Conservation (phyloP, 805 yeast genomes). For the Hagleromyces aurorensis region DNA sequence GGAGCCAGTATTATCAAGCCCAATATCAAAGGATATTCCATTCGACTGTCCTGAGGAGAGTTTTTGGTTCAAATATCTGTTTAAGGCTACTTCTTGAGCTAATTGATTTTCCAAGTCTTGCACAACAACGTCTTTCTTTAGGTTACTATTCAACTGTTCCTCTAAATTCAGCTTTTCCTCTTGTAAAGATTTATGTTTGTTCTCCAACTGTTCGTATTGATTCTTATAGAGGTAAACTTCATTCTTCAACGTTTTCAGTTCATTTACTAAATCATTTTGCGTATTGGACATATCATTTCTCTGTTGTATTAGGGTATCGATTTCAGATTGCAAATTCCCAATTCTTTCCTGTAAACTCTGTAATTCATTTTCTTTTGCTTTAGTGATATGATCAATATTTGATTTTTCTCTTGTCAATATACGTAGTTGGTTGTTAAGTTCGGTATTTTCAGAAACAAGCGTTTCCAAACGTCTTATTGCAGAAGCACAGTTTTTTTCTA, state of each 20-base stretch:
- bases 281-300: slow-evolving; percentile 27
- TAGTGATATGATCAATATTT: slow-evolving; percentile 31
- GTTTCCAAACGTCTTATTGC: slow-evolving; percentile 34
- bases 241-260: slow-evolving; percentile 22
- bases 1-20: slow-evolving; percentile 12
- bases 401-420: slow-evolving; percentile 32
- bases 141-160: slow-evolving; percentile 39
- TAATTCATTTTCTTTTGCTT: slow-evolving; percentile 33
- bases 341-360: slow-evolving; percentile 23
- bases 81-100: slow-evolving; percentile 27
- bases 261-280: slow-evolving; percentile 21
- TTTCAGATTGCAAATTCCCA: slow-evolving; percentile 21
- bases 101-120: slow-evolving; percentile 32
- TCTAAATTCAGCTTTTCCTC: slow-evolving; percentile 36
- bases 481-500: slow-evolving; percentile 28
- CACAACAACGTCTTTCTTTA: slow-evolving; percentile 37
- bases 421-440: slow-evolving; percentile 35
- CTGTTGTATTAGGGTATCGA: slow-evolving; percentile 24
- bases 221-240: slow-evolving; percentile 21
- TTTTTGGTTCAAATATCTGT: slow-evolving; percentile 24
- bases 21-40: slow-evolving; percentile 1
- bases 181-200: slow-evolving; percentile 31
- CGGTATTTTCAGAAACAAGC: slow-evolving; percentile 38
- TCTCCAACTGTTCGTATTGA: slow-evolving; percentile 36
- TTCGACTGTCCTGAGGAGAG: slow-evolving; percentile 16